Conservation (phyloP, 495 filamentous ascomycete species). For the Penicillium coprophilum region DNA sequence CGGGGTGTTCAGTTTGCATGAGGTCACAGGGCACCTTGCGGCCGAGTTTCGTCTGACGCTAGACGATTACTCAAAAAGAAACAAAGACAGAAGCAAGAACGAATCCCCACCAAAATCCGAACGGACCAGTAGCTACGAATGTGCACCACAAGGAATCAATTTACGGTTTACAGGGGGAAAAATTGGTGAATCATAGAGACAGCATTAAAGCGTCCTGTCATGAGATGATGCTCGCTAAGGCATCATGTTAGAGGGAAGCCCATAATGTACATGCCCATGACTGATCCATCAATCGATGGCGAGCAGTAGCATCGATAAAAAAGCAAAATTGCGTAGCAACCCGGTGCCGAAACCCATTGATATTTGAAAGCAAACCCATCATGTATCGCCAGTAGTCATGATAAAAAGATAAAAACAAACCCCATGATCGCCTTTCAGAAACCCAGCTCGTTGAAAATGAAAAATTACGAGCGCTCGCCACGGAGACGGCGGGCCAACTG, state of each 20-base stretch:
- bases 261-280: conserved; percentile 51
- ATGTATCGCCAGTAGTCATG: conserved; percentile 51
- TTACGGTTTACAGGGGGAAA: background rate
- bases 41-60: background rate
- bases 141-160: background rate
- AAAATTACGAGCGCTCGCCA: conserved; percentile 79
- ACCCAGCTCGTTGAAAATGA: conserved; percentile 15
- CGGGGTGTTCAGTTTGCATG: too few species aligned
- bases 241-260: conserved; percentile 31
- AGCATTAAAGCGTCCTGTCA: conserved; percentile 44
- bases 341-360: conserved; percentile 47
- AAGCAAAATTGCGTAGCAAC: conserved; percentile 40
- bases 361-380: conserved; percentile 50
- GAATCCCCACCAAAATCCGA: background rate
- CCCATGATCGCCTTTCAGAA: conserved; percentile 52
- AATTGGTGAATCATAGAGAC: conserved; percentile 26
- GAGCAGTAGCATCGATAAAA: conserved; percentile 41
- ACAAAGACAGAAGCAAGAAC: background rate
- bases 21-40: background rate
- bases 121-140: background rate
- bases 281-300: conserved; percentile 36
- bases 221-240: conserved; percentile 39
- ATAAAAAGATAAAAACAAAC: conserved; percentile 44
- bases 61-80: background rate
- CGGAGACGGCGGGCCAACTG: conserved; percentile 95